Conservation (phyloP, 116 monocot species). For the Phalaenopsis hybrid region DNA sequence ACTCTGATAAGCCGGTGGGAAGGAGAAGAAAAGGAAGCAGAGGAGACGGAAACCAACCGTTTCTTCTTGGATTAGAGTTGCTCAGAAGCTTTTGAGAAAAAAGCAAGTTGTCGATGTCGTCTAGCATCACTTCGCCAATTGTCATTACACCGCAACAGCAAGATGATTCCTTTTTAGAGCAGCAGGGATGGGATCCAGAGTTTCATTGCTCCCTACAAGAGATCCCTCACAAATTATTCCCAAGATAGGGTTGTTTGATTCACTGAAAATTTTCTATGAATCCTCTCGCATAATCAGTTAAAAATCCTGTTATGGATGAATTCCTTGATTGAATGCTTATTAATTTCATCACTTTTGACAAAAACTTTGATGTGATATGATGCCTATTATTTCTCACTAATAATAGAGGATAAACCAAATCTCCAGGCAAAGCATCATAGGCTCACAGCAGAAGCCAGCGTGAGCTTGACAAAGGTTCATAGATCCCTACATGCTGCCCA, state of each 20-base stretch:
- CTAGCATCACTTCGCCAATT: conserved; percentile 14
- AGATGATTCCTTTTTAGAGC: conserved; percentile 33
- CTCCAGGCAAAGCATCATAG: conserved; percentile 67
- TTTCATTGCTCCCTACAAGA: conserved; percentile 51
- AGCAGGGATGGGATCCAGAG: conserved; percentile 48
- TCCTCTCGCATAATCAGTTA: too few species aligned
- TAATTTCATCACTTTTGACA: not conserved
- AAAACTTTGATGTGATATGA: not conserved
- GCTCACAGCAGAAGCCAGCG: conserved; percentile 56
- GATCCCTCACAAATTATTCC: conserved; percentile 17
- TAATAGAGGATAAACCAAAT: not conserved
- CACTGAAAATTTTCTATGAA: too few species aligned
- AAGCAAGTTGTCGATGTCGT: conserved; percentile 10
- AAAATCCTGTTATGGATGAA: too few species aligned
- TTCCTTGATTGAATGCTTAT: not conserved
- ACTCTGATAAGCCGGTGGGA: not conserved
- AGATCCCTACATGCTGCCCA: conserved; percentile 45
- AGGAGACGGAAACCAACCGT: not conserved
- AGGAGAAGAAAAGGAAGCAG: too few species aligned
- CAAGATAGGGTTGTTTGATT: not conserved
- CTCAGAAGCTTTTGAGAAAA: conserved; percentile 23
- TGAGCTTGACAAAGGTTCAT: conserved; percentile 57
- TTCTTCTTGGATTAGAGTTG: conserved; percentile 22
- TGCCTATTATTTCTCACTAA: too few species aligned
- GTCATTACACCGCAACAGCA: conserved; percentile 15